Base-by-base conservation (phyloP, 2,329 filamentous ascomycete genomes). In the Aspergillus ruber region DNA sequence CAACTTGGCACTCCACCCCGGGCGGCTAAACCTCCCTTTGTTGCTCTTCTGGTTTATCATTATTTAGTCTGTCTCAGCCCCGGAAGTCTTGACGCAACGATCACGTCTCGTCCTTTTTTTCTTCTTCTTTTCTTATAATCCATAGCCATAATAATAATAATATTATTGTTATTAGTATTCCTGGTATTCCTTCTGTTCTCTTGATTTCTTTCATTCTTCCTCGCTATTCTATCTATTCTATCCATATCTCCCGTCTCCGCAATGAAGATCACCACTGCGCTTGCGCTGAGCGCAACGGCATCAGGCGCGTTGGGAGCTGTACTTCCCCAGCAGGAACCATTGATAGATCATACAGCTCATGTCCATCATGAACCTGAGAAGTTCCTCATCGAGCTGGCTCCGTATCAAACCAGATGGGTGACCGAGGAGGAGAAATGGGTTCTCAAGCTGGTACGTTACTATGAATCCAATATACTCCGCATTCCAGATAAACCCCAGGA, bases 351-450 rank as follows among this genome's bases (percentile, higher is more conserved):
- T 15, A 15, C 43, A 43, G 43, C 43, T 49, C 47, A 59, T 25
- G 53, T 57, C 12, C 56, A 62, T 36, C 58, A 62, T 49, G 48
- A 60, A 9, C 54, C 61, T n/a, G 79, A 85, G 59, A 76, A 76
- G 57, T 93, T 80, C 67, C 77, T 95, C 42, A 83, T 98, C 54
- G 90, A 97, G 74, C 77, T 93, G 21, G 79, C 81, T n/a, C 89
- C 89, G 3, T 89, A 87, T 47, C 79, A 91, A 65, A 90, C 84
- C 20, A 75, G 79, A 76, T 93, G 88, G 86, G 85, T 96, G 27
- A 94, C 88, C 0, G 91, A 97, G 61, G 88, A 95, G 32, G 84
- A 96, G 73, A 98, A 97, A 72, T 96, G 91, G 90, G 83, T 85
- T 68, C 74, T 97, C 54, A 84, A 86, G 62, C 79, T 89, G 57